Conservation (phyloP, 768 basidiomycete species). For the Hydnomerulius pinastri region DNA sequence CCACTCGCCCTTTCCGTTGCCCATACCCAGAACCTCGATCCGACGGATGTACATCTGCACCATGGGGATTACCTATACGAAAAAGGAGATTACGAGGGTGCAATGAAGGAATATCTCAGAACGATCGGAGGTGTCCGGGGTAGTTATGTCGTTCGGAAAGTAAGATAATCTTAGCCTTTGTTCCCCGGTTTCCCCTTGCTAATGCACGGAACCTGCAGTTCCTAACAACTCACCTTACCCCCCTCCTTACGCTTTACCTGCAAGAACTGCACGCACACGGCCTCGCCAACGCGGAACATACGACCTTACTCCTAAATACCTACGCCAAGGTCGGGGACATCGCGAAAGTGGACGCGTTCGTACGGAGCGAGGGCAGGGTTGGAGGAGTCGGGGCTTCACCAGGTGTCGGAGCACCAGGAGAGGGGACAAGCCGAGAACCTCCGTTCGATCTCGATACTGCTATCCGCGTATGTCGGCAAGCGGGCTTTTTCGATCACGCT, state of each 20-base stretch:
- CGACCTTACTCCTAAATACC: conserved; percentile 93
- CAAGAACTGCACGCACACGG: conserved; percentile 91
- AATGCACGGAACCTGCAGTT: conserved; percentile 67
- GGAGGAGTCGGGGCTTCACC: conserved; percentile 20
- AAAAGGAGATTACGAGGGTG: conserved; percentile 90
- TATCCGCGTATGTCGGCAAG: conserved; percentile 94
- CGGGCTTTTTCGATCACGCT: conserved; percentile 94
- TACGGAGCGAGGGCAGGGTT: conserved; percentile 79
- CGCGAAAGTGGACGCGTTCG: conserved; percentile 83
- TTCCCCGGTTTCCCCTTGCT: too few relatives aligned
- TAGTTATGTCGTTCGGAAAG: conserved; percentile 97
- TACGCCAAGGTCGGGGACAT: conserved; percentile 97
- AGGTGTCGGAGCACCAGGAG: conserved; percentile 25
- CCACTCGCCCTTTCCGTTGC: conserved; percentile 82
- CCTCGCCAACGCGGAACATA: conserved; percentile 94
- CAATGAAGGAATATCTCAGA: conserved; percentile 89
- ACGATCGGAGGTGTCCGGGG: conserved; percentile 90
- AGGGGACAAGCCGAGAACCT: conserved; percentile 61
- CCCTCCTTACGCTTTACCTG: conserved; percentile 92
- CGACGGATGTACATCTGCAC: conserved; percentile 87
- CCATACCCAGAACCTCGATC: conserved; percentile 72
- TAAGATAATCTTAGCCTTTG: conserved; percentile 31
- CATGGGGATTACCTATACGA: conserved; percentile 91
- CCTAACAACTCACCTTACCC: conserved; percentile 93
- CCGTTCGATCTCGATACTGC: conserved; percentile 98